Evolutionary conservation across 2,329 filamentous ascomycete species (phyloP), one percentile per base, ranked within the genome.

Genomic region (Colletotrichum sp.): DNA sequence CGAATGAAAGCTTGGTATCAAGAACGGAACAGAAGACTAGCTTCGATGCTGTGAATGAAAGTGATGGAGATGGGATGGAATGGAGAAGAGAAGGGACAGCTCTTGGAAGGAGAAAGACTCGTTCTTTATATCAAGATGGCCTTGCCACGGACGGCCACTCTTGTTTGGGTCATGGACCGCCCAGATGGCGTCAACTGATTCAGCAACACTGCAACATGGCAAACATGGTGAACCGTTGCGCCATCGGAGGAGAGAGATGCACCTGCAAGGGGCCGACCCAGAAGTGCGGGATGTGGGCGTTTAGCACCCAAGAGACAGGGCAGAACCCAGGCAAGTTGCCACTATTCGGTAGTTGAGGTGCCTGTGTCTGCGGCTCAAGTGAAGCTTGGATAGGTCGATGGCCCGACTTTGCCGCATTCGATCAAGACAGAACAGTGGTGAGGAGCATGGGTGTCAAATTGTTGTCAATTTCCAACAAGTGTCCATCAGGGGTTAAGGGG

Each of bases 21-120:
- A 74, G 74, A 74, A 76, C 49, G 65, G 28, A 74, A 76, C n/a
- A 64, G 74, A 76, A 76, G 74, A 74, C 74, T 76, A 59, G 70
- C 74, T 76, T 76, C 74, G 49, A 36, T 67, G 68, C 68, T 70
- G 49, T 64, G 59, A 74, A 76, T 74, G 74, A 69, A 74, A 69
- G 73, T 60, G 34, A 74, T 74, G 70, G 36, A 69, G 57, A 72
- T 67, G 62, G n/a, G 24, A 49, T 69, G 34, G 68, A 12, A 59
- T 70, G 44, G 59, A 69, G 63, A n/a, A 8, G 5, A 24, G 59
- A 32, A 26, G 16, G 15, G 21, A 9, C 6, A 13, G 7, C 3
- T 52, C 8, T 52, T 55, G 57, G 70, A 49, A 44, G 57, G 64
- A 64, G 28, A 66, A 30, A 32, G 24, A 15, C 49, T 28, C 6